Evolutionary conservation across 352 stramenopile genomes (phyloP).

Genomic region (Lagenidium giganteum): DNA sequence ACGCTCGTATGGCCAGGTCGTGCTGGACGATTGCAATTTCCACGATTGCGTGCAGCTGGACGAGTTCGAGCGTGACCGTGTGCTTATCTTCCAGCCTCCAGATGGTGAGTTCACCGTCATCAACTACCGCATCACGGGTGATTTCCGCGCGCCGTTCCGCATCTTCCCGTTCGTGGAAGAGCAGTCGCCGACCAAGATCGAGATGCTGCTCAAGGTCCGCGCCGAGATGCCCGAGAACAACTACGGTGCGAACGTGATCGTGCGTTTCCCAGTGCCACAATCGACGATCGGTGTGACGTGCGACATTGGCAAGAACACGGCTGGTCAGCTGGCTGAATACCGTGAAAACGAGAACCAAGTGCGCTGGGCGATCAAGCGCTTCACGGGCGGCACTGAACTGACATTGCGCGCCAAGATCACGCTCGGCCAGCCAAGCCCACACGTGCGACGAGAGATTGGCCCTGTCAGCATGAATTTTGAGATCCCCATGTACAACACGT

Average conservation of each 20-base stretch:
- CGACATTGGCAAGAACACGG: constrained; percentile 72
- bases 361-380: constrained; percentile 96
- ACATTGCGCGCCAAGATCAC: constrained; percentile 93
- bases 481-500: constrained; percentile 99
- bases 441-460: constrained; percentile 92
- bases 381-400: constrained; percentile 93
- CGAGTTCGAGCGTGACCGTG: constrained; percentile 89
- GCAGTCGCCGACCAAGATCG: constrained; percentile 91
- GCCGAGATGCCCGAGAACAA: constrained; percentile 92
- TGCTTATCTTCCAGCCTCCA: constrained; percentile 84
- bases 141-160: constrained; percentile 97
- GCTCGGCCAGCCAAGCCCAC: constrained; percentile 64
- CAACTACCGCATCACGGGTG: constrained; percentile 97
- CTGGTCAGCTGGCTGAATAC: constrained; percentile 93
- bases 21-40: constrained; percentile 99
- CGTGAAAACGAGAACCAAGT: constrained; percentile 94
- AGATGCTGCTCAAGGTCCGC: constrained; percentile 91
- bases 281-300: constrained; percentile 76
- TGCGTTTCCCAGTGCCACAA: constrained; percentile 92
- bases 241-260: constrained; percentile 95
- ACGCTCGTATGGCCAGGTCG: constrained; percentile 87
- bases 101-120: constrained; percentile 87
- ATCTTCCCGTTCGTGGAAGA: constrained; percentile 98
- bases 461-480: constrained; percentile 99
- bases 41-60: constrained; percentile 98